Evolutionary conservation across 2,329 filamentous ascomycete genomes (phyloP).

Genomic region (Aspergillus fumigatus): DNA sequence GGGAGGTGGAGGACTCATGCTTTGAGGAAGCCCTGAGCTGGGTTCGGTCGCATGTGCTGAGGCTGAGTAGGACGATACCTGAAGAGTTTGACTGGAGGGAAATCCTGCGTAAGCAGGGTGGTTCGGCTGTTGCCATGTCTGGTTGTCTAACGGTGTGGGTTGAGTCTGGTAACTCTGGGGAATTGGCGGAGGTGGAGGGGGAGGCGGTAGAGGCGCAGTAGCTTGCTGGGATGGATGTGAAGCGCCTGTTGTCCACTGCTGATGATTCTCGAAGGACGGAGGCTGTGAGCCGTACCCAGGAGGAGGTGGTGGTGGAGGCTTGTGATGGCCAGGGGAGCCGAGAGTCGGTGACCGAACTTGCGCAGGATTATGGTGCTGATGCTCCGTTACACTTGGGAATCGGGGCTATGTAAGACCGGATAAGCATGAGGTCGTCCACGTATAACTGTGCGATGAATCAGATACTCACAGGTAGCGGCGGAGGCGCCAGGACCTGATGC

Average conservation of each 20-base stretch:
- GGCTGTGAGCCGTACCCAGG: conserved; percentile 15
- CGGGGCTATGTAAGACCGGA: conserved; percentile 27
- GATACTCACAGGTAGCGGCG: conserved; percentile 36
- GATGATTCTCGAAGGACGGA: conserved; percentile 6
- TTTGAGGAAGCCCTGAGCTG: neutral
- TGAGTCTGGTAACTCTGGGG: conserved; percentile 36
- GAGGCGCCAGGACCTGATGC: conserved; percentile 22
- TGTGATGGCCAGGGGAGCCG: conserved; percentile 15
- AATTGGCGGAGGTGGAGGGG: conserved; percentile 31
- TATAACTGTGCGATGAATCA: neutral
- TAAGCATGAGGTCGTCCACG: conserved; percentile 6
- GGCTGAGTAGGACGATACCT: conserved; percentile 1
- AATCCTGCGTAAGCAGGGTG: conserved; percentile 28
- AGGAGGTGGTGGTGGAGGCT: conserved; percentile 12
- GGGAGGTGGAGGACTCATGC: neutral
- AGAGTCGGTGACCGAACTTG: conserved; percentile 15
- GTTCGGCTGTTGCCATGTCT: conserved; percentile 23
- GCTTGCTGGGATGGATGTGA: conserved; percentile 21
- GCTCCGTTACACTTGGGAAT: conserved; percentile 29
- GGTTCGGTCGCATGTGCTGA: neutral
- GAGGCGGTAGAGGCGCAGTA: conserved; percentile 20
- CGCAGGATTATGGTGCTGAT: conserved; percentile 12
- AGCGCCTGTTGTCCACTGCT: conserved; percentile 19
- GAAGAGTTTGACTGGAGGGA: conserved; percentile 15
- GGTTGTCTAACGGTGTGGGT: conserved; percentile 21